phyloP scores from a whole-genome alignment of 1,284 basidiomycete species.

The Cryptococcus sp. region DNA sequence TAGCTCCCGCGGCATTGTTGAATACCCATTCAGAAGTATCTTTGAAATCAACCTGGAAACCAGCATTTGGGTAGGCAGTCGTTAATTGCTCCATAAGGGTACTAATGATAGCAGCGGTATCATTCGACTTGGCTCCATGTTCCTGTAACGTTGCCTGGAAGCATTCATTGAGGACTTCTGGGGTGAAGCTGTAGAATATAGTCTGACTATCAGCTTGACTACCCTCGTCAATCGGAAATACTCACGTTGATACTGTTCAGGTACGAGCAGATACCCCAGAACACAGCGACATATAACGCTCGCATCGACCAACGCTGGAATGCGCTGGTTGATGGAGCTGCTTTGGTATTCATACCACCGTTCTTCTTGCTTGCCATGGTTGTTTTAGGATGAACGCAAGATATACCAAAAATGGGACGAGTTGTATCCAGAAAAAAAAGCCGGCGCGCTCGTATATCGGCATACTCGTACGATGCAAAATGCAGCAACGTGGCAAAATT shows the following conservation, averaged over 20 bases:
- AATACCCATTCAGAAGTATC: constrained; percentile 79
- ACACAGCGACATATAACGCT: constrained; percentile 18
- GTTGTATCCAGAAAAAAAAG: too few relatives aligned
- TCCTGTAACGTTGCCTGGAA: constrained; percentile 61
- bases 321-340: too few relatives aligned
- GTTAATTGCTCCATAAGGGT: constrained; percentile 72
- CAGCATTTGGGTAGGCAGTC: constrained; percentile 57
- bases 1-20: constrained; percentile 97
- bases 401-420: too few relatives aligned
- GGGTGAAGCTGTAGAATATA: constrained; percentile 68
- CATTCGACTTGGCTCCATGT: constrained; percentile 39
- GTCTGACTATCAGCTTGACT: constrained; percentile 35
- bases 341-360: too few relatives aligned
- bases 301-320: constrained; percentile 10
- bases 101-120: constrained; percentile 55
- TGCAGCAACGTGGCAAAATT: too few relatives aligned
- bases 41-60: constrained; percentile 59
- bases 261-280: constrained; percentile 24
- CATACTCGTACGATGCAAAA: too few relatives aligned
- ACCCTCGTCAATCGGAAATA: constrained; percentile 1
- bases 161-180: constrained; percentile 60
- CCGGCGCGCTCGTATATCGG: too few relatives aligned
- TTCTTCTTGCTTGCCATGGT: too few relatives aligned
- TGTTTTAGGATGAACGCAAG: too few relatives aligned
- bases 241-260: constrained; percentile 34